Base-by-base conservation (phyloP, 352 stramenopile genomes). In the Globisporangium sylvaticum region DNA sequence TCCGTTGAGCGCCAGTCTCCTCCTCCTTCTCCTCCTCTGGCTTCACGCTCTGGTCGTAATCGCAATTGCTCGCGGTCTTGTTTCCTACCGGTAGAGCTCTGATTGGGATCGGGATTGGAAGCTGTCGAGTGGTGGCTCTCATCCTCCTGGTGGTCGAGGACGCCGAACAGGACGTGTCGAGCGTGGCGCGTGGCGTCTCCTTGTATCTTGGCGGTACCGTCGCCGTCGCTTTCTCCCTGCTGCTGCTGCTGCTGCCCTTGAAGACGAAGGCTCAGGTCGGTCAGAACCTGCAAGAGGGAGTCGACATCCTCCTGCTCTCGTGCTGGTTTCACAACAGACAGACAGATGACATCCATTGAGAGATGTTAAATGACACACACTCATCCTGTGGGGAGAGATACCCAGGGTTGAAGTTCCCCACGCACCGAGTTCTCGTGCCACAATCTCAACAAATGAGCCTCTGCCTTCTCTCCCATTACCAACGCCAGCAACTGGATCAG, bases 221-320 rank as follows among this genome's bases (percentile, higher is more conserved):
- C 58, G 8, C 10, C 12, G 18, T 42, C 6, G 7, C n/a, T n/a
- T 20, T 2, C 15, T 59, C 10, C 9, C 20, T 27, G 54, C 12
- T 42, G 4, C 24, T 56, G 52, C 10, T 34, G 52, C 2, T 32
- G 50, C 15, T 58, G 27, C 8, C 15, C 14, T 31, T 34, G 29
- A 44, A 59, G 59, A 32, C 18, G 59, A 46, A 44, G 34, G 10
- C 52, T 44, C 34, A 61, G 14, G 15, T 57, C 37, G 15, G 53
- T 44, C 62, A 67, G 62, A 31, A 67, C 50, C 25, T 67, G 52
- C 24, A 53, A 14, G 18, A 67, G 62, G 24, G 27, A 12, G 52
- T 25, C 34, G 2, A 31, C 62, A 31, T 67, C 62, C 37, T 67
- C 34, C 2, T 37, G 52, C 2, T 39, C 31, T 14, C 61, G 61